Conservation (phyloP, 106 monocot species). For the Platanthera guangdongensis region DNA sequence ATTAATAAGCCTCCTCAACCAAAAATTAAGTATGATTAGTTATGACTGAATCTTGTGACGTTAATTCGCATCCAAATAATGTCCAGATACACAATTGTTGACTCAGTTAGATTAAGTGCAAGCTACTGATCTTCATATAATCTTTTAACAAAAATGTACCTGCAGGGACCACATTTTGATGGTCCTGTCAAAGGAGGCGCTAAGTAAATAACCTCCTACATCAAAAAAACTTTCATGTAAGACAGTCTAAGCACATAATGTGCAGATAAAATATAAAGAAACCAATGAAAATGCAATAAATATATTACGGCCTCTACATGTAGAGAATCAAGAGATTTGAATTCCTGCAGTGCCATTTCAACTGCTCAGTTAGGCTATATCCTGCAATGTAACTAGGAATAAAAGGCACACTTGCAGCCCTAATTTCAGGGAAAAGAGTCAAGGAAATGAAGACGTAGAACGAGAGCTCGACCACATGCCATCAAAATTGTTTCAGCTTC, state of each 20-base stretch:
- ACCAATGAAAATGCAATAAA: not conserved
- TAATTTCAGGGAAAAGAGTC: not conserved
- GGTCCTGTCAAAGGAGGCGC: conserved; percentile 88
- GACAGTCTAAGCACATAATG: not conserved
- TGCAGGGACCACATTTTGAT: conserved; percentile 84
- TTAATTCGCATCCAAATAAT: not conserved
- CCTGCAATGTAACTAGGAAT: not conserved
- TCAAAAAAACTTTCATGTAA: conserved; percentile 5
- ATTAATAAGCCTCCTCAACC: not conserved
- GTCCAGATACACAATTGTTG: not conserved
- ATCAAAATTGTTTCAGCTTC: not conserved
- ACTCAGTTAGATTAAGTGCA: not conserved
- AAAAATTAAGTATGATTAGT: not conserved
- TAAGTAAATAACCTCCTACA: conserved; percentile 86
- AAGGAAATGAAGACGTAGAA: not conserved
- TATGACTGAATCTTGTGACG: conserved; percentile 1
- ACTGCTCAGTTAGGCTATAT: not conserved
- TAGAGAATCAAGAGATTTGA: not conserved
- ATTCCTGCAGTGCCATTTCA: too few relatives aligned
- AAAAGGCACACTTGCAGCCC: not conserved
- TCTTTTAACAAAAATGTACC: conserved; percentile 42
- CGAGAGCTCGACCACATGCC: not conserved
- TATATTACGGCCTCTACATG: not conserved
- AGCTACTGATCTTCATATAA: not conserved
- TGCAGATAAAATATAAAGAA: not conserved